Evolutionary conservation across 805 yeast species (phyloP).

Genomic region (Groenewaldozyma tartarivorans): DNA sequence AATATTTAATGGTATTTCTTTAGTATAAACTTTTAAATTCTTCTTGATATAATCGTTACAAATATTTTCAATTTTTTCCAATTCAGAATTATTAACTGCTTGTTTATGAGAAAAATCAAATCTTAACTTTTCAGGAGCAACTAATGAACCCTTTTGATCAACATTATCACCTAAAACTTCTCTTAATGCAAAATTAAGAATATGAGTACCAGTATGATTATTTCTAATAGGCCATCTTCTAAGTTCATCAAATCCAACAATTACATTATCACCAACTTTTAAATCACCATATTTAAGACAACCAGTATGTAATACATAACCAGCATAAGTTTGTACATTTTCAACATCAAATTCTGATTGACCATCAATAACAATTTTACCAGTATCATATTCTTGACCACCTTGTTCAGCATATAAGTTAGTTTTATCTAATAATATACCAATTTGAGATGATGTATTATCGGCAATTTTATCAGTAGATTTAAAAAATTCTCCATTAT

Average conservation of each 20-base stretch:
- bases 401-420: conserved; percentile 98
- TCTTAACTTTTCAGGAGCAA: conserved; percentile 88
- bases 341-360: conserved; percentile 78
- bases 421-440: conserved; percentile 78
- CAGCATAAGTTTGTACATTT: conserved; percentile 87
- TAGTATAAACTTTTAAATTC: conserved; percentile 64
- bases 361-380: conserved; percentile 85
- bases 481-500: conserved; percentile 52
- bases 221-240: conserved; percentile 95
- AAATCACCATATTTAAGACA: conserved; percentile 66
- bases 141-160: conserved; percentile 95
- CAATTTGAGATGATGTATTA: conserved; percentile 55
- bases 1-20: conserved; percentile 64
- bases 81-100: conserved; percentile 62
- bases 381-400: conserved; percentile 97
- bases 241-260: conserved; percentile 82
- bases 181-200: conserved; percentile 80
- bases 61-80: conserved; percentile 66
- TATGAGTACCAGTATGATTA: conserved; percentile 98
- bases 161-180: conserved; percentile 78
- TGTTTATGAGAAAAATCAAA: conserved; percentile 94
- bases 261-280: conserved; percentile 56
- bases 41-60: conserved; percentile 62
- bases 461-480: conserved; percentile 27
- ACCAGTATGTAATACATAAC: conserved; percentile 95